Conservation (phyloP, 2,329 filamentous ascomycete species). For the Claviceps maximensis region DNA sequence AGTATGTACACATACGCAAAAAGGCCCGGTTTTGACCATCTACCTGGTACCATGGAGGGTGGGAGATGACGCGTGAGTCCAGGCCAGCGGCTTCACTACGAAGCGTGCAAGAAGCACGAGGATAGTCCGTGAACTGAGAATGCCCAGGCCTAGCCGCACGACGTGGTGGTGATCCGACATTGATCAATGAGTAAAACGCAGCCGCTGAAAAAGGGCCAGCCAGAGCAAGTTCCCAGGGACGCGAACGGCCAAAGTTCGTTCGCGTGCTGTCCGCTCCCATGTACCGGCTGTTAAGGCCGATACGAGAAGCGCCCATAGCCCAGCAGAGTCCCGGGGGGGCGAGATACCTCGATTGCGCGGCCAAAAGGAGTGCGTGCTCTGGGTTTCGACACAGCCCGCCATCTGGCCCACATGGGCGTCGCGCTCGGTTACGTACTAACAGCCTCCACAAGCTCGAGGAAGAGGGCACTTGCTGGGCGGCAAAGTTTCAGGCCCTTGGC, state of each 20-base stretch:
- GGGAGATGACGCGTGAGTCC: too few species aligned
- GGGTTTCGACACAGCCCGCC: neutral
- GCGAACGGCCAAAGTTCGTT: neutral
- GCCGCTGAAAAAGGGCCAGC: neutral
- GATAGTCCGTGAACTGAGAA: too few species aligned
- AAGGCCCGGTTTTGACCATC: too few species aligned
- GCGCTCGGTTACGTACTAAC: neutral
- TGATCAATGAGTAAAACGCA: neutral
- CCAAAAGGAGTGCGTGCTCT: neutral
- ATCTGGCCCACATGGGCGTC: neutral
- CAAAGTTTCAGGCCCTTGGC: neutral
- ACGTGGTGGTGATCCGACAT: neutral
- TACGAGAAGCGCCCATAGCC: conserved; percentile 13
- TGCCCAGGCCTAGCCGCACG: too few species aligned
- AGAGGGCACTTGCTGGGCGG: neutral
- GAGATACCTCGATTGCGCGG: neutral
- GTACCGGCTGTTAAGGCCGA: conserved; percentile 13
- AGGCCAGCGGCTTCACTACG: too few species aligned
- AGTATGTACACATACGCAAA: too few species aligned
- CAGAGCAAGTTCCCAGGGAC: neutral
- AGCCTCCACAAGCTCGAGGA: neutral
- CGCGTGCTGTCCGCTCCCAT: neutral
- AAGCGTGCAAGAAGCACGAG: too few species aligned
- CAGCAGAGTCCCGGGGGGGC: neutral
- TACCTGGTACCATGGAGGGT: too few species aligned